Base-by-base conservation (phyloP, 768 basidiomycete genomes). In the Auricularia auricula-judae region DNA sequence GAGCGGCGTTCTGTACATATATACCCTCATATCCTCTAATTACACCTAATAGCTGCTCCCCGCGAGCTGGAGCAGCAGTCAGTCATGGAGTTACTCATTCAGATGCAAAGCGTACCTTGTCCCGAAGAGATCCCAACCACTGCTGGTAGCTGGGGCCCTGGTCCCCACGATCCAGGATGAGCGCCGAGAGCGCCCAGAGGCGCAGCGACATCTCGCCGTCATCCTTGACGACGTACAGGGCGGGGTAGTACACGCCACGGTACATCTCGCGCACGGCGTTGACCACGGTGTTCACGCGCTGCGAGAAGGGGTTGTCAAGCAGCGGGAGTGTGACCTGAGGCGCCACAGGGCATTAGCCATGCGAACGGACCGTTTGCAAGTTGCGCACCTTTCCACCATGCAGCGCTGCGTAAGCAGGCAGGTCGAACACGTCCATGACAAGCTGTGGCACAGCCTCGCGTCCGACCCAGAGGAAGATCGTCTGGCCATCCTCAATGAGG, bases 401-500 rank as follows among this genome's bases (percentile, higher is more conserved):
- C 62, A 99, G 78, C 16, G 88, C 87, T 47, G 91, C 91, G 72
- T 98, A 98, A 68, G 76, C 87, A 0, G 90, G 87, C 39, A 98
- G 80, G 71, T 91, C 86, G 76, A 99, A 98, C 16, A 98, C 95
- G 71, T 99, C 97, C 80, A 88, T 80, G 66, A 98, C 78, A 60
- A 98, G 84, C 72, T 95, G 90, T 11, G 95, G 92, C 21, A 98
- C 93, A 8, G 97, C 93, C 73, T 98, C 96, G 36, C 94, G 86
- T n/a, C 97, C 97, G 61, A 99, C 85, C 89, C 93, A 98, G 61
- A 98, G 80, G 86, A 99, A 98, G 72, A 99, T 91, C 23, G 91
- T 95, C 75, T 98, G 97, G 1, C 91, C 91, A 74, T 98, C 96
- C 75, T 98, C 97, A 68, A 99, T 97, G 67, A 99, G 76, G 84